Evolutionary conservation across 805 yeast genomes (phyloP).

Genomic region (Saccharomyces mikatae): DNA sequence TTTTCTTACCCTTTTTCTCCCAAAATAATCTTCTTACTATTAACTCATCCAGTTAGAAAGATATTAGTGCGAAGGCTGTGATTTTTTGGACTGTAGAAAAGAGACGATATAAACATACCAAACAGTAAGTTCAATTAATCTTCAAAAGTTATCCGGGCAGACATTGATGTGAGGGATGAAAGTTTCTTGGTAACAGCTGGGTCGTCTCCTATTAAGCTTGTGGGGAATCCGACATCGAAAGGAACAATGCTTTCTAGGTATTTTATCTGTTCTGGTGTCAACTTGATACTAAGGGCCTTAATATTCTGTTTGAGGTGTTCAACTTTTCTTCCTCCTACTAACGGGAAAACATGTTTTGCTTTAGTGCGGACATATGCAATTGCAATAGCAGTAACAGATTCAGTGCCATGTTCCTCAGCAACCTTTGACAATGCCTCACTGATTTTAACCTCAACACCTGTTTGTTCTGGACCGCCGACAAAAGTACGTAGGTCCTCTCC

Average conservation of each 20-base stretch:
- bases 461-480: conserved; percentile 4
- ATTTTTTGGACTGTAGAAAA: too few relatives aligned
- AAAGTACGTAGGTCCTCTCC: conserved; percentile 11
- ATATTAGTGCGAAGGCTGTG: neutral
- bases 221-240: conserved; percentile 16
- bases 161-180: conserved; percentile 2
- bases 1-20: too few relatives aligned
- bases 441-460: conserved; percentile 7
- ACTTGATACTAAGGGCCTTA: conserved; percentile 10
- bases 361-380: conserved; percentile 18
- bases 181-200: conserved; percentile 4
- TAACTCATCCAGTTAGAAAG: neutral
- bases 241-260: conserved; percentile 9
- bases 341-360: conserved; percentile 15
- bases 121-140: neutral
- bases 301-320: conserved; percentile 16
- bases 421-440: conserved; percentile 14
- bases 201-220: conserved; percentile 10
- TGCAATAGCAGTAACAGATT: conserved; percentile 13
- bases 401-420: conserved; percentile 12
- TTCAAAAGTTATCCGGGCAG: conserved; percentile 1
- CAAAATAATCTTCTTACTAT: too few relatives aligned
- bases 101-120: neutral
- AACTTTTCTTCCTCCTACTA: conserved; percentile 18
- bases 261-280: conserved; percentile 10